Base-by-base conservation (phyloP, 2,329 filamentous ascomycete species). In the Aspergillus fumigatiaffinis region DNA sequence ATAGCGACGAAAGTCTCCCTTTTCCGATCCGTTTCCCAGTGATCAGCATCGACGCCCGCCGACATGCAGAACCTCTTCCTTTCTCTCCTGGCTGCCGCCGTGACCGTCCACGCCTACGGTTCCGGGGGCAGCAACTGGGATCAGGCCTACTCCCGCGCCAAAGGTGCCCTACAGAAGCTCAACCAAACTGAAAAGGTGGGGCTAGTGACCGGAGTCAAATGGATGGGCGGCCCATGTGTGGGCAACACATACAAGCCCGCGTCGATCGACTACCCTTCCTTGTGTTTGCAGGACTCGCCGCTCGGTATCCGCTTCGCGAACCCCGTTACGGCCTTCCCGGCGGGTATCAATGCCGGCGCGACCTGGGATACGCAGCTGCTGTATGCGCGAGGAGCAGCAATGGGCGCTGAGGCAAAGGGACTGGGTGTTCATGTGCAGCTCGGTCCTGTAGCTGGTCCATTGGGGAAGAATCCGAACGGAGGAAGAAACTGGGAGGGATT, bases 291-390 rank as follows among this genome's bases (percentile, higher is more conserved):
- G 42, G 70, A 73, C 42, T 66, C 66, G 0, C 70, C 69, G 5
- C 50, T 71, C 58, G 77, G 77, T 12, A 68, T 79, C 9, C 69
- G 78, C n/a, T 73, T 67, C 32, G 73, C 73, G 1, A 75, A 79
- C 38, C 71, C 72, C 1, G 76, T 79, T 4, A 77, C 73, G 50
- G 76, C 70, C 1, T 79, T 74, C 52, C 73, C 77, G 4, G 73
- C 74, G 1, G 76, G 72, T 7, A 64, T 79, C n/a, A 73, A 75
- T 51, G 70, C 75, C 7, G 77, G 76, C 10, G 75, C 77, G 12
- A 69, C 73, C 1, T 87, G 84, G 84, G 82, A 86, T 58, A 75
- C 72, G 51, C 77, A 78, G 8, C 67, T 86, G 57, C 80, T 83
- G 0, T 80, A 83, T 51, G 70, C 78, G 44, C 71, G 84, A 12